phyloP scores from a whole-genome alignment of 352 stramenopile species.

The Globisporangium lucens region DNA sequence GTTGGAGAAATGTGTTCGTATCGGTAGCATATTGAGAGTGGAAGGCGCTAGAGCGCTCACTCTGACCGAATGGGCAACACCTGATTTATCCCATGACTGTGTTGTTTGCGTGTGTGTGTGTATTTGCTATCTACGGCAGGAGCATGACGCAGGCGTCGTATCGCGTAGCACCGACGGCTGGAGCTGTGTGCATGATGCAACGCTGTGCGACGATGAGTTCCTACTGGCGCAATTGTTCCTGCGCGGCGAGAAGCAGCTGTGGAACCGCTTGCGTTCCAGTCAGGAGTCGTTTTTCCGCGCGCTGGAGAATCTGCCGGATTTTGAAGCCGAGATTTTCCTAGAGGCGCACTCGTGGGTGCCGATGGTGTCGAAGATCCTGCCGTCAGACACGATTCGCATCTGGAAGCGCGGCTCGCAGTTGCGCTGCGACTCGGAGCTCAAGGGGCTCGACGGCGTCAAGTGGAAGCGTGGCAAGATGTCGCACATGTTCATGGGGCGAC shows the following conservation, averaged over 20 bases:
- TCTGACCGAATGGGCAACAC: background rate
- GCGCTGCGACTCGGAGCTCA: conserved; percentile 67
- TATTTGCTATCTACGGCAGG: conserved; percentile 14
- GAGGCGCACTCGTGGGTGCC: conserved; percentile 81
- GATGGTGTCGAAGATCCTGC: conserved; percentile 72
- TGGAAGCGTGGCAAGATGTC: conserved; percentile 74
- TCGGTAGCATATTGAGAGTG: background rate
- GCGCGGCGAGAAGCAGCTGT: conserved; percentile 59
- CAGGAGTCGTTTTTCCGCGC: conserved; percentile 61
- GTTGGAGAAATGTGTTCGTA: background rate
- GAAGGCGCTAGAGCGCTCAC: background rate
- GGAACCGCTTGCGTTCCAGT: conserved; percentile 32
- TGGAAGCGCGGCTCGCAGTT: conserved; percentile 68
- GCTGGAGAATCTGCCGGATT: conserved; percentile 68
- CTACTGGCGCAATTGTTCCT: conserved; percentile 70
- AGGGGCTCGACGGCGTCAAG: conserved; percentile 71
- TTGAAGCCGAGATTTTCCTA: conserved; percentile 78
- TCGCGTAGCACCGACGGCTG: conserved; percentile 50
- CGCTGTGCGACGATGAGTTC: conserved; percentile 73
- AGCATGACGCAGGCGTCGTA: conserved; percentile 32
- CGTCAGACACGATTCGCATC: conserved; percentile 70
- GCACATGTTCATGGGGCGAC: conserved; percentile 58
- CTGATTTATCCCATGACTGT: conserved; percentile 7
- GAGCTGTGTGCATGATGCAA: conserved; percentile 74
- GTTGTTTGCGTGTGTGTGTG: background rate